Evolutionary conservation across 2,329 filamentous ascomycete genomes (phyloP), one percentile per base, ranked within the genome.

Genomic region (Lojkania enalia): DNA sequence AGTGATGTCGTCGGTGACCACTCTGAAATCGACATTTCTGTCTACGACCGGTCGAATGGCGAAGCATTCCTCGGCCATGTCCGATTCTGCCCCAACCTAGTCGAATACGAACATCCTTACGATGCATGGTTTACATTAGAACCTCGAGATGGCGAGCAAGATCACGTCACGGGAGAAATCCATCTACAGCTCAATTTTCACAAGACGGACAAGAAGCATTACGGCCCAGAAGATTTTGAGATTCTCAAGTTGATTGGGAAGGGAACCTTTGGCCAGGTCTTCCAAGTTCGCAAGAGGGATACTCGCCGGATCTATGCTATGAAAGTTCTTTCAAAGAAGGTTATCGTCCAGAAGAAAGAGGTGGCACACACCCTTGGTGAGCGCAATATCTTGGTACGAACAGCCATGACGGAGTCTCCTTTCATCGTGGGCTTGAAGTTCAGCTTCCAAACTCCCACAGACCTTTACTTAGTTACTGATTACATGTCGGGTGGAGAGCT

Each of bases 311-410:
- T 99, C 49, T 99, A 99, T 64, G 94, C 94, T 51, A 99, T 99
- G 94, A 99, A 99, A 72, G 92, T 99, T 1, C 77, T 99, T 21
- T 96, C 94, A 39, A 99, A 99, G 79, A 99, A 99, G 78, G 94
- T 99, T 41, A 99, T 99, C 63, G 94, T 99, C 19, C 94, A 99
- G 74, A 99, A 99, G 82, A 99, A 99, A 73, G 94, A 99, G 71
- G 90, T 99, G 38, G 90, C 92, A 13, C 94, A 99, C 68, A 99
- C 94, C 0, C 85, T 99, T 27, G 94, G 94, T 55, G 94, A 99
- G 73, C 84, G 94, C 48, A 99, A 99, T 66, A 99, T 99, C 55
- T 78, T 99, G 36, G 94, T 99, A 30, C 87, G 94, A 54, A 99
- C 94, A 3, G 94, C 94, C 20, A 97, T 88, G 73, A 86, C 92